Base-by-base conservation (phyloP, 495 filamentous ascomycete species). In the Annulohypoxylon stygium region DNA sequence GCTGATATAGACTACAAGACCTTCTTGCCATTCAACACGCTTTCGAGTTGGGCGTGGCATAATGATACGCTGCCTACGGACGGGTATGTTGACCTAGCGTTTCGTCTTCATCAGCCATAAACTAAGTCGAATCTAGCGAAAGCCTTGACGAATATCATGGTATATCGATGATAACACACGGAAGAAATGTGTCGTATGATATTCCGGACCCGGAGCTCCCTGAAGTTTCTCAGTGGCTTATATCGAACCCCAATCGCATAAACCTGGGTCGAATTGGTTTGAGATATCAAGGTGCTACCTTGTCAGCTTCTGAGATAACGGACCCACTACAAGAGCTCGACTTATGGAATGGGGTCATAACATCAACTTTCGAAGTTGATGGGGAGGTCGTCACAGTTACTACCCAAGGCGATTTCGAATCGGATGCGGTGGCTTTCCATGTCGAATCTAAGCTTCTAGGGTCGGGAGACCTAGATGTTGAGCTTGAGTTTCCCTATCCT, bases 21-120 rank as follows among this genome's bases (percentile, higher is more conserved):
- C n/a, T 86, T 87, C 76, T 77, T 85, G 57, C 83, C 86, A 14
- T 85, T 86, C 65, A 83, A 81, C 41, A 87, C 82, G 4, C 77
- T 87, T 2, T 84, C 82, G 8, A 80, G 78, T 14, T 85, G 82
- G 81, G 80, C 82, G 12, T 85, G 83, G 83, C 82, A 85, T 57
- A 83, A 85, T 53, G 80, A 80, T 43, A 80, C 76, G 3, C 59
- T 82, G 9, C 83, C 83, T 7, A 74, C 69, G 9, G 69, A 69
- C 34, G 60, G 65, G 73, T 75, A 69, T 25, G 60, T 51, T n/a
- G 7, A 2, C n/a, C 2, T 6, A 7, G 2, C 9, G 9, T 9
- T 37, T 20, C 10, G 1, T 12, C 12, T 41, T 16, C 7, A 33
- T 23, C n/a, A 41, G 6, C 33, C 6, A 16, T 11, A 16, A 3